Evolutionary conservation across 768 basidiomycete species (phyloP), one percentile per base, ranked within the genome.

Genomic region (Rhizopogon sp.): DNA sequence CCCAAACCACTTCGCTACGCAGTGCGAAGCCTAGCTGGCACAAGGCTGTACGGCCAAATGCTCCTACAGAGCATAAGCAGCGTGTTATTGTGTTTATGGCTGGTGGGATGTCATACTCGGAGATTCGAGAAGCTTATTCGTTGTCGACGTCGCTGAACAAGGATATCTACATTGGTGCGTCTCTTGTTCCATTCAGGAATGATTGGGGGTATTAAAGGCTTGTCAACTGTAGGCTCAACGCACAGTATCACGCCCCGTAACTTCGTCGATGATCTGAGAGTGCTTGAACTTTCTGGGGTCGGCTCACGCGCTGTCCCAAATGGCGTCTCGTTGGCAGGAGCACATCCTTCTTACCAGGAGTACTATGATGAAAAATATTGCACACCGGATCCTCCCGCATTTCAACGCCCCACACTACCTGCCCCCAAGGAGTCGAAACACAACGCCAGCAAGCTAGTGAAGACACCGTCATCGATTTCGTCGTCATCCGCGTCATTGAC

Each of bases 31-130:
- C 93, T 6, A 85, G 82, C 46, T 95, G 93, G 94, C 91, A 93
- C 66, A 83, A 87, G 62, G 86, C 88, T 1, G 83, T 83, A 5
- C 81, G 79, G 60, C 68, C 82, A 4, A 79, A 75, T 25, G 66
- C 74, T 20, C 63, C 72, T 33, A 80, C 68, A 72, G 75, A 86
- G 37, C 77, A 80, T 50, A 79, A 83, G 56, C 88, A 92, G 69
- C 80, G 96, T 29, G 64, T 97, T 13, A 77, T 99, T 37, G 81
- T 98, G 16, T 98, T 98, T 70, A 77, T 98, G 22, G 90, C 91
- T 13, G 97, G 97, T 37, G 97, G 97, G 2, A 86, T 95, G 81
- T 95, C 97, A 2, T 94, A 93, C 67, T 96, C 94, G 0, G 97
- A 99, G 71, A 87, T 95, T 70, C 79, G 96, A 56, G 84, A 93